Percentiles rank a stretch among this genome's conserved stretches.
Evolutionary conservation across 2,329 filamentous ascomycete genomes (phyloP).

Genomic region (Eurotiales sp.): DNA sequence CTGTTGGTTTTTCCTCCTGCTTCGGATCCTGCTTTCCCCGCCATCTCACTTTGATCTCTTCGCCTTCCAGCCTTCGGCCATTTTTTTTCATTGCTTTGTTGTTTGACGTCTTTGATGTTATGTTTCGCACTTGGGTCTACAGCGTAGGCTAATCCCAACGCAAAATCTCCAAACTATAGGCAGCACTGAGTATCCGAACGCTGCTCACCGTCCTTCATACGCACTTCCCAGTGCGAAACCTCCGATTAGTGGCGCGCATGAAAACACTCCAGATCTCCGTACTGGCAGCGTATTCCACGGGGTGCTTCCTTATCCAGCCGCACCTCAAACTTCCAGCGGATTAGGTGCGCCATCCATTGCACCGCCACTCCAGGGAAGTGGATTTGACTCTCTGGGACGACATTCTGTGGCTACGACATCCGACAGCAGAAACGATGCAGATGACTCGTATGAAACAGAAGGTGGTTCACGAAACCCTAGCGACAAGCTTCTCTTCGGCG

Average conservation of each 20-base stretch:
- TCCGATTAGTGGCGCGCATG: conserved; percentile 40
- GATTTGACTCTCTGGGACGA: conserved; percentile 43
- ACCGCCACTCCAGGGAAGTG: conserved; percentile 57
- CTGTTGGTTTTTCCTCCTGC: conserved; percentile 19
- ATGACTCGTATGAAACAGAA: conserved; percentile 21
- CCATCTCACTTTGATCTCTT: not conserved
- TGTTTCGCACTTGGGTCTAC: conserved; percentile 22
- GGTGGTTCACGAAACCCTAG: conserved; percentile 28
- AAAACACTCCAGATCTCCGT: conserved; percentile 62
- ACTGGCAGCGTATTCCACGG: conserved; percentile 70
- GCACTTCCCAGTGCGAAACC: conserved; percentile 47
- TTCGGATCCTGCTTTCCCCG: too few species aligned
- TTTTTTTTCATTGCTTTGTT: conserved; percentile 18
- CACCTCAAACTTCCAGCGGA: conserved; percentile 49
- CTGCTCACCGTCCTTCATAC: conserved; percentile 61
- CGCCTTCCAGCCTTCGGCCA: not conserved
- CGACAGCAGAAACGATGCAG: conserved; percentile 17
- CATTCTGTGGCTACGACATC: conserved; percentile 33
- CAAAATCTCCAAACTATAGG: conserved; percentile 29
- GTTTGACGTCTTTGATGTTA: conserved; percentile 16
- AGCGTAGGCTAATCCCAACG: conserved; percentile 41
- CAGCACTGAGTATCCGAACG: conserved; percentile 35
- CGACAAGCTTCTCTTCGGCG: conserved; percentile 73
- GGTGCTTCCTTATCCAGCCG: conserved; percentile 62
- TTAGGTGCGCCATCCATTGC: conserved; percentile 58